phyloP scores from a whole-genome alignment of 108 stramenopile species.

The Skeletonema marinoi region DNA sequence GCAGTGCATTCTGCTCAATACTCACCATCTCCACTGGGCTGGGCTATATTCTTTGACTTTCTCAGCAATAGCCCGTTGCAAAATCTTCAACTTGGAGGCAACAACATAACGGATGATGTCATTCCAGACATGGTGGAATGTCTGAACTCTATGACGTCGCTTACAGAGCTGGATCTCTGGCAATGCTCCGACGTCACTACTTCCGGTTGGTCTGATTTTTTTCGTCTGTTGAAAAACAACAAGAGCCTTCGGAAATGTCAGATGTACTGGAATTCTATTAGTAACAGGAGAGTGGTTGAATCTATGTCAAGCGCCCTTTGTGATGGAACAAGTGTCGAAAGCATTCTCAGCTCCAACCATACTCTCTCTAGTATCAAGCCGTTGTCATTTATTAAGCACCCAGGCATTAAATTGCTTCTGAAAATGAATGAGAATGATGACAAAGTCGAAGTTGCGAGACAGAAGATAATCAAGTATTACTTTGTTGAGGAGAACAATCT shows the following conservation, averaged over 20 bases:
- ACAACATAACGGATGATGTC: neutral
- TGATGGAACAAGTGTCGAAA: neutral
- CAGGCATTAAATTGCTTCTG: neutral
- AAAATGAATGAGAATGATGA: neutral
- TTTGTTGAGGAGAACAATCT: constrained; percentile 1
- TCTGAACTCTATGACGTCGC: neutral
- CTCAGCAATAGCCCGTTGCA: neutral
- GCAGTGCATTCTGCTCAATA: neutral
- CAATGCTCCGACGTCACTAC: neutral
- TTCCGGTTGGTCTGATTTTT: neutral
- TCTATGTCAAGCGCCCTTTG: neutral
- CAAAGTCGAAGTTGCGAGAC: constrained; percentile 2
- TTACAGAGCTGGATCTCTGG: neutral
- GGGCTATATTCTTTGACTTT: neutral
- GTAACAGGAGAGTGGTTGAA: neutral
- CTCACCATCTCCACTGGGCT: neutral
- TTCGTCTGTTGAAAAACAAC: neutral
- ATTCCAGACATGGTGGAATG: neutral
- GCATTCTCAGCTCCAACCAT: constrained; percentile 3
- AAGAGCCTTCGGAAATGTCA: neutral
- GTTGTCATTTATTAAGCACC: neutral
- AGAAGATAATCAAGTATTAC: constrained; percentile 6
- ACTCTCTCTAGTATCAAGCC: neutral
- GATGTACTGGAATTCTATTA: neutral
- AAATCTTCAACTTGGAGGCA: neutral